Base-by-base conservation (phyloP, 208 protist species). In the Crithidia sp. region DNA sequence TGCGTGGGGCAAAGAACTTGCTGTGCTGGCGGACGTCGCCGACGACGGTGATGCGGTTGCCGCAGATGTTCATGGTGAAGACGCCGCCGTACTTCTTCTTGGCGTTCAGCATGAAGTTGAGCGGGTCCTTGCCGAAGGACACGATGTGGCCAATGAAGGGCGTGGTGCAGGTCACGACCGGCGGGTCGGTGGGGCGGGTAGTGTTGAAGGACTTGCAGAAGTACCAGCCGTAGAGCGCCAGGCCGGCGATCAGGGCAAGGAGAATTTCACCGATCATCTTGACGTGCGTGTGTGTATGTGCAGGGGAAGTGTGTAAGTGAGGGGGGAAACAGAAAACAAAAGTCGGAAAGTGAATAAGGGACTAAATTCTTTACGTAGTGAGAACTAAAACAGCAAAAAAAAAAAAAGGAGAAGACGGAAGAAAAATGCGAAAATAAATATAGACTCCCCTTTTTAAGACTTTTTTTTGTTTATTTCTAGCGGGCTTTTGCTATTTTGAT, bases 1-100 rank as follows among this genome's bases (percentile, higher is more conserved):
- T 94, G n/a, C 91, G 86, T 5, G 88, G 88, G 45, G 82, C 68
- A 75, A 95, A 95, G 79, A 95, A 95, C 70, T 87, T 87, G 71
- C 77, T 73, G 82, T 95, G 91, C 74, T 90, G 79, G 61, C 77
- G 86, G 8, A 88, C 83, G 65, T 95, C 87, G 36, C 84, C 87
- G 53, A 95, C 87, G 41, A 95, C 64, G 28, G 89, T 94, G 67
- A 95, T 76, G 76, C 88, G 86, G 69, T 91, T 90, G 43, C 91
- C 91, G 57, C 80, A 83, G 69, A 94, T 89, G 82, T 93, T 95
- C 69, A 93, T 92, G 44, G 88, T 94, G 76, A 93, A 95, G 58
- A 93, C 54, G 62, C 89, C 87, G 67, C 85, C 82, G 52, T 89
- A 76, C 66, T 92, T 83, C 67, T 83, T 81, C 68, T 92, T 92